Percentiles rank a stretch among this genome's conserved stretches.
Evolutionary conservation across 495 filamentous ascomycete genomes (phyloP).

Genomic region (Geoglossum glabrum): DNA sequence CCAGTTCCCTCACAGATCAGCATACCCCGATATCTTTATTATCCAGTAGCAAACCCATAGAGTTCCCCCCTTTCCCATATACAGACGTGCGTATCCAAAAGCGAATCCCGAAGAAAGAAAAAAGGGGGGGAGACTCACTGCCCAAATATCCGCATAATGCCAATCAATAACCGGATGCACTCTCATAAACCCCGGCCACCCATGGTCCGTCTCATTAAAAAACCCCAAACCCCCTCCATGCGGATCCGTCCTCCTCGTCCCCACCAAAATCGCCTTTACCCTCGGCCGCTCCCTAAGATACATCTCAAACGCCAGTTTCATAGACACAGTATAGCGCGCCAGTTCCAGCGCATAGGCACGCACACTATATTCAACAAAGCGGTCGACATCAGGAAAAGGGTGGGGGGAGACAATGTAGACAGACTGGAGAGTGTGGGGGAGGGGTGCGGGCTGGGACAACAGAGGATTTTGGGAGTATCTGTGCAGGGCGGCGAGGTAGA

Average conservation of each 20-base stretch:
- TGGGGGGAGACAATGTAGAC: slow-evolving; percentile 71
- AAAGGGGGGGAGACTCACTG: slow-evolving; percentile 26
- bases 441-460: slow-evolving; percentile 6
- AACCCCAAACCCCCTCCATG: slow-evolving; percentile 57
- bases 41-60: no score
- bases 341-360: slow-evolving; percentile 53
- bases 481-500: slow-evolving; percentile 57
- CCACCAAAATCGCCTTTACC: slow-evolving; percentile 77
- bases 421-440: slow-evolving; percentile 35
- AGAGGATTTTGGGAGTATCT: slow-evolving; percentile 12
- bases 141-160: slow-evolving; percentile 93
- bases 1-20: no score
- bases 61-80: no score
- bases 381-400: slow-evolving; percentile 69
- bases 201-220: slow-evolving; percentile 73
- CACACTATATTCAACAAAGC: slow-evolving; percentile 50
- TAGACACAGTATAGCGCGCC: slow-evolving; percentile 54
- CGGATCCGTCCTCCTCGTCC: slow-evolving; percentile 79
- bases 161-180: slow-evolving; percentile 92
- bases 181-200: slow-evolving; percentile 85
- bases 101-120: no score
- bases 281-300: slow-evolving; percentile 44
- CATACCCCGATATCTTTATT: no score
- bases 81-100: no score
- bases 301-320: slow-evolving; percentile 54